Base-by-base conservation (phyloP, 2,329 filamentous ascomycete genomes). In the Sarocladium kiliense region DNA sequence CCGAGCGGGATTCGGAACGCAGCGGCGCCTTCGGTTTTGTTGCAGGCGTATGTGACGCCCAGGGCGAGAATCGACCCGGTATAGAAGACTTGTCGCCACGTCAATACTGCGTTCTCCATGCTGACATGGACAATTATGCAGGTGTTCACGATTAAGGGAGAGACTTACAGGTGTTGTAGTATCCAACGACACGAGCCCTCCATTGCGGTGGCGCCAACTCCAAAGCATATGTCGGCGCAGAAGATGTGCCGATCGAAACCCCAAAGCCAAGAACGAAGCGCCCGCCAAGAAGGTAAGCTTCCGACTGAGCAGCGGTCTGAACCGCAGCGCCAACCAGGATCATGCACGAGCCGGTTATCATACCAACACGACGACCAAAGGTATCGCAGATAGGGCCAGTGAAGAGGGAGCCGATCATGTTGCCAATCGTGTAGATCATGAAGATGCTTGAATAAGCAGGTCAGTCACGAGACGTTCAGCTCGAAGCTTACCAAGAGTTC, bases 241-340 rank as follows among this genome's bases (percentile, higher is more conserved):
- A 67, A 1, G 71, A 70, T 0, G 68, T 71, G 21, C 68, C 69
- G 53, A 73, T 72, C 12, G 70, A 68, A 5, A 74, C 71, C 16
- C 74, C 74, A 54, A 84, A 82, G 18, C 81, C 81, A 0, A 84
- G 75, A 3, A 83, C 65, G 59, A 84, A 82, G 23, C 79, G 75
- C 2, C 78, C 79, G 6, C 73, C 72, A 37, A 76, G 68, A n/a
- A 76, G 73, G 47, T 73, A 72, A 14, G 64, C 64, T 41, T 72
- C 67, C 30, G 62, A 65, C 4, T 65, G 66, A 2, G 74, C 68
- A 14, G 66, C 63, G 3, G 65, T 73, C 61, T 71, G 68, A 3
- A 76, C 64, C 18, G 66, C 68, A 19, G 73, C 71, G 1, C 74
- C 74, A 12, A 71, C 61, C 32, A 76, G 70, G 56, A 76, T 75